A percentile compares a stretch with the other conserved stretches of the same genome.
Conservation (phyloP, 306 rosid species). For the Pyrus bretschneideri region DNA sequence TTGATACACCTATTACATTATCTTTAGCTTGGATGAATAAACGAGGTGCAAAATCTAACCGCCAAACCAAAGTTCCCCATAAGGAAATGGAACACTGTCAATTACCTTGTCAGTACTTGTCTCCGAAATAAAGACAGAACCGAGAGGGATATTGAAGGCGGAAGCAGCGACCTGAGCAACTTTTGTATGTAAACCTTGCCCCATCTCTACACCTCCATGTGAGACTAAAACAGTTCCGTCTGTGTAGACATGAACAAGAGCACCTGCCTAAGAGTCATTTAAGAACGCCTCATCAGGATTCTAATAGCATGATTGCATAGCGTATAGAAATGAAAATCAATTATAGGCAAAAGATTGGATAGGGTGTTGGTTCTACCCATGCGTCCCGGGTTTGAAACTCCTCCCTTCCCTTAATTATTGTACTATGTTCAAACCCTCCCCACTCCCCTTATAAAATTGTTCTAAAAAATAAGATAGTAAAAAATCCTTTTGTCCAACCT, state of each 20-base stretch:
- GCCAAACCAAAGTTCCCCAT: neutral
- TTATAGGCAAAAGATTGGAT: neutral
- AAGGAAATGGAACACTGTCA: neutral
- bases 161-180: slow-evolving; percentile 97
- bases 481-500: neutral
- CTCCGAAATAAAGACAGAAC: slow-evolving; percentile 87
- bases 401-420: no score
- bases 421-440: no score
- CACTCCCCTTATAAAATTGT: neutral
- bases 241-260: slow-evolving; percentile 91
- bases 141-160: slow-evolving; percentile 77
- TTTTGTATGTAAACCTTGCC: slow-evolving; percentile 96
- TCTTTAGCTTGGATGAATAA: neutral
- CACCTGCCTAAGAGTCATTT: slow-evolving; percentile 73
- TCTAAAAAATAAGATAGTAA: neutral
- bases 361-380: no score
- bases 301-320: neutral
- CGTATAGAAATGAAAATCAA: neutral
- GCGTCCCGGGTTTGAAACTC: no score
- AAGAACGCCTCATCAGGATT: slow-evolving; percentile 7
- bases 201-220: slow-evolving; percentile 99
- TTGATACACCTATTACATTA: no score
- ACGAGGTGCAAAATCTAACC: neutral
- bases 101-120: slow-evolving; percentile 94
- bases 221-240: slow-evolving; percentile 95